Evolutionary conservation across 2,329 filamentous ascomycete genomes (phyloP), one percentile per base, ranked within the genome.

Genomic region (Claviceps pusilla): DNA sequence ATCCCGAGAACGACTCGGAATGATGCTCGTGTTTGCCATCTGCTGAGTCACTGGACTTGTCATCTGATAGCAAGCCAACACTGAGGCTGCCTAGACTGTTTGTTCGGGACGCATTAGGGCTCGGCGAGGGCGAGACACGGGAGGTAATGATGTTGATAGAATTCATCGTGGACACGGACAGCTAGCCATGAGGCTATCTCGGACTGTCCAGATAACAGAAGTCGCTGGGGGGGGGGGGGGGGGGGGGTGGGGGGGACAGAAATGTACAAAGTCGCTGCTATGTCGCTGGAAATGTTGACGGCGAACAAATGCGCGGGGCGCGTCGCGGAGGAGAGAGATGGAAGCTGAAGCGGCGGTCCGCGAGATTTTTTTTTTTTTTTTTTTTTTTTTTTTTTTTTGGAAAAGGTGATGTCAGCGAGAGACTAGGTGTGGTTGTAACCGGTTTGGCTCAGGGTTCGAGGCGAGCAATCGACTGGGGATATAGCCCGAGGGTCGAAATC

Each of bases 141-240:
- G 87, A 83, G 65, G 89, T 93, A 69, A 96, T 82, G 69, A 95
- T 88, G 74, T 93, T 95, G 76, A 95, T 77, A 65, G 90, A 95
- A 83, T 96, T 96, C 91, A 96, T 96, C 73, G 78, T 87, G 76
- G 71, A 70, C 63, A 66, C 62, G 63, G 68, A 68, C 64, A 68
- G 69, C 68, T 71, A 76, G 77, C 80, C 80, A 83, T 80, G 71
- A 73, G 65, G 53, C 52, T 53, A 53, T 24, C 35, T 11, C 29
- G 24, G 53, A 49, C 55, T 55, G 52, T 51, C 53, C 55, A 28
- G 51, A 31, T 39, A 41, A 46, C 28, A 24, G 19, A 35, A 14
- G 14, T 53, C 9, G 19, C 33, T 24, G 16, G 29, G 31, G 24
- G 24, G 24, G 24, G 24, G 24, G 24, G 24, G 19, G 41, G 29